Evolutionary conservation across 2,329 filamentous ascomycete species (phyloP).

Genomic region (Fusarium napiforme): DNA sequence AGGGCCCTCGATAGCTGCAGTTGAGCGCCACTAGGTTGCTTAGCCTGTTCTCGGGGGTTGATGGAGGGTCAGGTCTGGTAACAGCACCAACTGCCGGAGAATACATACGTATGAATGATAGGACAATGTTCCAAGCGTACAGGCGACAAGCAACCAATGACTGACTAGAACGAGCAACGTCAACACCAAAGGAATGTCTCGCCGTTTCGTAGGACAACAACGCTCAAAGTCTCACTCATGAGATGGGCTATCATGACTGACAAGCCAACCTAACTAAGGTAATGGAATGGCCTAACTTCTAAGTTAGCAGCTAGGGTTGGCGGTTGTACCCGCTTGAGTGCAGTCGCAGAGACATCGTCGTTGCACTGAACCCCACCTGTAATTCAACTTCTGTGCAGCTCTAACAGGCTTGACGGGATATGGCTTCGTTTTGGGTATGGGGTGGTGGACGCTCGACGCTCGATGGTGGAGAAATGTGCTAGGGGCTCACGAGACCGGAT

Average conservation of each 20-base stretch:
- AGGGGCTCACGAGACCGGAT: slow-evolving; percentile 32
- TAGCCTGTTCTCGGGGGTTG: slow-evolving; percentile 25
- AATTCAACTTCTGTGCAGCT: slow-evolving; percentile 25
- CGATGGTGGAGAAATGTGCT: slow-evolving; percentile 10
- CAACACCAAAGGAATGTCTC: neutral
- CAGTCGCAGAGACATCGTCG: slow-evolving; percentile 15
- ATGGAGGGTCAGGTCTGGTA: slow-evolving; percentile 7
- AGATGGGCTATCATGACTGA: neutral
- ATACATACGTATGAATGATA: neutral
- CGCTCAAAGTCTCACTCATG: slow-evolving; percentile 5
- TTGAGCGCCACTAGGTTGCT: slow-evolving; percentile 6
- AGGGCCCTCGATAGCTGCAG: slow-evolving; percentile 14
- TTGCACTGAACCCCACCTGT: slow-evolving; percentile 31
- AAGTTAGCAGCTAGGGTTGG: slow-evolving; percentile 4
- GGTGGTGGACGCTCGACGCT: slow-evolving; percentile 20
- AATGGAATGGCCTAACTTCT: neutral
- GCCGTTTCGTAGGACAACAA: slow-evolving; percentile 8
- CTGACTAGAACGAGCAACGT: neutral
- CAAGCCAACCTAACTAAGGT: neutral
- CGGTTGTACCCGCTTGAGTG: slow-evolving; percentile 28
- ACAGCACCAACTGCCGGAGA: slow-evolving; percentile 8
- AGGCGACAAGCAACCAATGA: slow-evolving; percentile 3
- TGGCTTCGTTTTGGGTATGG: slow-evolving; percentile 32
- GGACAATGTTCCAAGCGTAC: neutral
- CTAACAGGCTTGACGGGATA: slow-evolving; percentile 9